Evolutionary conservation across 176 grass and related monocot species (phyloP).

Genomic region (barley (Hordeum vulgare)): MorexV3_pseudomolecules_assembly NC_058521.1:46541276-46541775

Average conservation of each 20-base stretch:
- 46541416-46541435: not conserved
- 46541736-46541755: not conserved
- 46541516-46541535: not conserved
- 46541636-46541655: not conserved
- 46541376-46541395: not conserved
- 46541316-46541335: not conserved
- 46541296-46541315: not conserved
- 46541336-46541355: not conserved
- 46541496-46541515: not conserved
- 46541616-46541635: not conserved
- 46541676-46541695: not conserved
- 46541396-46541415: not conserved
- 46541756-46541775: not conserved
- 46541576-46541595: constrained; percentile 76
- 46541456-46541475: not conserved
- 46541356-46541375: not conserved
- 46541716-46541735: constrained; percentile 1
- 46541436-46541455: not conserved
- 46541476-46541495: not conserved
- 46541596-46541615: constrained; percentile 48
- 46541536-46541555: constrained; percentile 34
- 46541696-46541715: not conserved
- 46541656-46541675: not conserved
- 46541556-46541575: constrained; percentile 69
- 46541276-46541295: not conserved